Percentiles rank a stretch among this genome's conserved stretches.
These are phyloP conservation scores for Tubosaeta sp. DNA, from an alignment of 768 basidiomycete species.

Conservation along the genomic window DNA sequence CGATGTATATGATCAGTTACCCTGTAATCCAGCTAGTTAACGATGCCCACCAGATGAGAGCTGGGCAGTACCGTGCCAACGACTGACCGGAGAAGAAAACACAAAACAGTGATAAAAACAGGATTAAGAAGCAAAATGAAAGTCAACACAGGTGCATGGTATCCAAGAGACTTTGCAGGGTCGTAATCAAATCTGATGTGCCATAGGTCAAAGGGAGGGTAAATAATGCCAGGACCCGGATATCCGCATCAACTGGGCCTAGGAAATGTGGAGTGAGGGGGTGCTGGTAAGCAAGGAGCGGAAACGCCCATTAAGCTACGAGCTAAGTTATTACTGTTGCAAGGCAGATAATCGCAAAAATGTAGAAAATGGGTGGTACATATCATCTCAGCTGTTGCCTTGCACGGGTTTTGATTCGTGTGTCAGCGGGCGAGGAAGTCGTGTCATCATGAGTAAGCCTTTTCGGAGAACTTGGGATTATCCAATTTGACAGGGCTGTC, in stretches of 20 bases:
- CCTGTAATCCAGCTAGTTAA: constrained; percentile 17
- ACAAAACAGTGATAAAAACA: constrained; percentile 4
- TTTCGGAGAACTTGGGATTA: constrained; percentile 39
- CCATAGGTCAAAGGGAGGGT: constrained; percentile 5
- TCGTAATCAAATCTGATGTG: constrained; percentile 8
- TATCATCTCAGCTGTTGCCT: constrained; percentile 9
- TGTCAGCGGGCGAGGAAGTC: not conserved
- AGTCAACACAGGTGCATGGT: constrained; percentile 15
- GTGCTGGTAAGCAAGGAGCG: constrained; percentile 8
- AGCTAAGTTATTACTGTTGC: constrained; percentile 18
- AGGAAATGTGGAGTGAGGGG: constrained; percentile 6
- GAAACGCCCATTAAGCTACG: constrained; percentile 16
- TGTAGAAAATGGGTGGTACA: constrained; percentile 23
- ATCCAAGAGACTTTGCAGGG: constrained; percentile 21
- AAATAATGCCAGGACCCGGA: constrained; percentile 8
- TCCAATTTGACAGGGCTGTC: constrained; percentile 39
- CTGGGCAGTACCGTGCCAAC: not conserved
- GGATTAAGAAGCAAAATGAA: constrained; percentile 2
- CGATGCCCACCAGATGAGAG: constrained; percentile 5
- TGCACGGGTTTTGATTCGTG: not conserved
- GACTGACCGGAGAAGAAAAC: constrained; percentile 4
- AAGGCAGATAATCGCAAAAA: constrained; percentile 17
- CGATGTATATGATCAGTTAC: constrained; percentile 11
- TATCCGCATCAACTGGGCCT: constrained; percentile 9
- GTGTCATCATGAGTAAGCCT: constrained; percentile 44